Evolutionary conservation across 2,329 filamentous ascomycete genomes (phyloP).

Genomic region (Xylariaceae sp.): DNA sequence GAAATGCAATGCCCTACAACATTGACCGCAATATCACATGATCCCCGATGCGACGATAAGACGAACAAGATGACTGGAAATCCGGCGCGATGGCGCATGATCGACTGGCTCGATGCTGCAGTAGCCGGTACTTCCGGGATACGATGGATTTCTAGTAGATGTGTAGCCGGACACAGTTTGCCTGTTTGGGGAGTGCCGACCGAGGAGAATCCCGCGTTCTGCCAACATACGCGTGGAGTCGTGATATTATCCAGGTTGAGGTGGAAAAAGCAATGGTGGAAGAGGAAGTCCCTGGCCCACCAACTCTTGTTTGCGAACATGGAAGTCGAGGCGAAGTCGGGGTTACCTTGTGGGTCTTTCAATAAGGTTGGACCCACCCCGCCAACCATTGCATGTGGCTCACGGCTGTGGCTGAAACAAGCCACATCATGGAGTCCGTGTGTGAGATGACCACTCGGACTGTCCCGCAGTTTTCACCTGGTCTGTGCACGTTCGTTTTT

Average conservation of each 20-base stretch:
- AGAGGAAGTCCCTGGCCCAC: background rate
- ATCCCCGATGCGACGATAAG: background rate
- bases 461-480: no score
- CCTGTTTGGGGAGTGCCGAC: constrained; percentile 1
- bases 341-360: no score
- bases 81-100: constrained; percentile 7
- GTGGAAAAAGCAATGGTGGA: constrained; percentile 6
- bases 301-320: background rate
- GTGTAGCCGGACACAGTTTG: background rate
- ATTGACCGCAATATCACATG: constrained; percentile 14
- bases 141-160: background rate
- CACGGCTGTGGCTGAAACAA: background rate
- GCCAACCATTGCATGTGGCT: no score
- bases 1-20: constrained; percentile 5
- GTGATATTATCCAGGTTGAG: constrained; percentile 4
- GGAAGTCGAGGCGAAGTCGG: background rate
- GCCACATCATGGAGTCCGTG: no score
- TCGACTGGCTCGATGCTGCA: background rate
- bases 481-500: no score
- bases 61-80: background rate
- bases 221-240: background rate
- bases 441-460: no score
- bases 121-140: constrained; percentile 10
- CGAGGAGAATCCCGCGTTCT: background rate
- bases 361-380: no score